Evolutionary conservation across 805 yeast genomes (phyloP), one percentile per base, ranked within the genome.

Genomic region (Brettanomyces bruxellensis): DNA sequence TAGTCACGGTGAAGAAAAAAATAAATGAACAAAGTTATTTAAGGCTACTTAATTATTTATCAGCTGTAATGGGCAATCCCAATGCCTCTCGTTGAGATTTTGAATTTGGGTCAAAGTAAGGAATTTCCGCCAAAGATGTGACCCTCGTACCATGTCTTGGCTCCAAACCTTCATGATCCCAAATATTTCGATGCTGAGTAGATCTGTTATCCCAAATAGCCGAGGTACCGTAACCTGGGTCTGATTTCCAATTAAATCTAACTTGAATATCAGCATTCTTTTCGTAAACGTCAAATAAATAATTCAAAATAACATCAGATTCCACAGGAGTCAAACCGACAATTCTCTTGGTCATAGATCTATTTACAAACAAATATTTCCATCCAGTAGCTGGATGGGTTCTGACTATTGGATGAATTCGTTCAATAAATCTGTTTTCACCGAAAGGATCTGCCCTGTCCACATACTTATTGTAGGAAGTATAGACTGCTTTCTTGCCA

Each of bases 351-450:
- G 81, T 77, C 69, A 70, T 68, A 23, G 67, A 62, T 42, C 78
- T 68, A 59, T 77, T 76, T 35, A 77, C 76, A 51, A 65, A 78
- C 50, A 79, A 62, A 2, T 77, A 66, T 60, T 79, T 80, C 75
- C 78, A 70, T 34, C 82, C 83, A 28, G 85, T 79, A 12, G 73
- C 81, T 8, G 86, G 85, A 54, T 80, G 83, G 32, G 82, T 76
- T 63, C 84, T 71, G 25, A 80, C 72, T 22, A 80, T 50, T 3
- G 83, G 84, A 60, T 80, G 86, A 48, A 70, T 73, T 58, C 81
- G 69, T 53, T 71, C 79, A 46, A 78, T 66, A 45, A 67, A 68
- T 43, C 66, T 66, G 22, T 71, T 70, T 13, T 73, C 72, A 46
- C 62, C 64, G 30, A 77, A 66, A 32, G 78, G 79, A 35, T 68